Evolutionary conservation across 768 basidiomycete genomes (phyloP).

Genomic region (Thelephora ganbajun): DNA sequence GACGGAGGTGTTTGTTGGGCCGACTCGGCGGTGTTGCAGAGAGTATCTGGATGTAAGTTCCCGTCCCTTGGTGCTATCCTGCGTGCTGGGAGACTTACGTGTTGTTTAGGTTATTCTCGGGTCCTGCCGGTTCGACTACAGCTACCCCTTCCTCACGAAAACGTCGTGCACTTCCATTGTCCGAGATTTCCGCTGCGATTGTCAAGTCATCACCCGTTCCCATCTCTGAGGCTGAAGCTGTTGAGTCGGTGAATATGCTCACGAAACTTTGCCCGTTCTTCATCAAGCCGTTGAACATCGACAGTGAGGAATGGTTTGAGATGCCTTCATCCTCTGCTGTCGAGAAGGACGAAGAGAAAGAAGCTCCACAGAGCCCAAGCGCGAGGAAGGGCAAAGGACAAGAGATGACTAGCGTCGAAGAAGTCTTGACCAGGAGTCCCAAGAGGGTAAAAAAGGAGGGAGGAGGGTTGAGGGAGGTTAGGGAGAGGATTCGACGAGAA

Average conservation of each 20-base stretch:
- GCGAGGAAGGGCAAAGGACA: constrained; percentile 32
- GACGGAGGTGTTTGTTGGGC: constrained; percentile 62
- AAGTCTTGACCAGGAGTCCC: constrained; percentile 57
- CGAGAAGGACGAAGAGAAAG: constrained; percentile 8
- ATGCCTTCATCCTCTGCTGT: constrained; percentile 37
- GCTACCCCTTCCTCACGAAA: constrained; percentile 43
- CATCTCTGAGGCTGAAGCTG: constrained; percentile 64
- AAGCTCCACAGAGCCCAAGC: constrained; percentile 21
- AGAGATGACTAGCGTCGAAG: constrained; percentile 29
- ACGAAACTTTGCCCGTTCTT: constrained; percentile 70
- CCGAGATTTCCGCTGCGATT: constrained; percentile 54
- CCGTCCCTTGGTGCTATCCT: not conserved
- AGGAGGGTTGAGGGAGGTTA: constrained; percentile 64
- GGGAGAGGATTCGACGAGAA: constrained; percentile 71
- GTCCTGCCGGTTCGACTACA: constrained; percentile 31
- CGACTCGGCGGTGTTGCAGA: constrained; percentile 74
- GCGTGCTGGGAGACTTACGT: not conserved
- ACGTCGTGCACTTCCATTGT: constrained; percentile 52
- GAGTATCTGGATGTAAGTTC: constrained; percentile 65
- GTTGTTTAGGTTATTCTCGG: constrained; percentile 53
- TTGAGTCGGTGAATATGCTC: constrained; percentile 57
- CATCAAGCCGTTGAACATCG: constrained; percentile 47
- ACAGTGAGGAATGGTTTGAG: constrained; percentile 40
- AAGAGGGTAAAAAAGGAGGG: constrained; percentile 54
- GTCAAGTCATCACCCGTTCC: constrained; percentile 75